Evolutionary conservation across 1,139 yeast species (phyloP).

Genomic region (Lodderomyces orthopsilosis): DNA sequence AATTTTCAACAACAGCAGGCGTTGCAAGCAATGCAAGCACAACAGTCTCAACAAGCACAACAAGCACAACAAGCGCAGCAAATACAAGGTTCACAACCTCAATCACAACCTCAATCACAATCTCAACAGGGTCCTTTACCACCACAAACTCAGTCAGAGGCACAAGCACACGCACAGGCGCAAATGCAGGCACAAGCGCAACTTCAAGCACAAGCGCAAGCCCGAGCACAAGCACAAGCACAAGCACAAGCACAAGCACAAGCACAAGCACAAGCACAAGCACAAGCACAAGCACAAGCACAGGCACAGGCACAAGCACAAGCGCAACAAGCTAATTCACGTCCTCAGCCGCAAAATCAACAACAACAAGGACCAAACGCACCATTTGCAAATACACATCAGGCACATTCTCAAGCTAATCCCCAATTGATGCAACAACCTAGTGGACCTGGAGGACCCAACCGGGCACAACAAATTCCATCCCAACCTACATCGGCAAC

Average conservation of each 20-base stretch:
- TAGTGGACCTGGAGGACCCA: conserved; percentile 8
- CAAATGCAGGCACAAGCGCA: conserved; percentile 7
- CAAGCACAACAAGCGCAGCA: conserved; percentile 10
- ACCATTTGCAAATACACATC: conserved; percentile 11
- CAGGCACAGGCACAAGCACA: conserved; percentile 14
- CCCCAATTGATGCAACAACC: conserved; percentile 10
- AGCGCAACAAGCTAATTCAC: conserved; percentile 14
- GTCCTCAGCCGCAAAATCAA: conserved; percentile 16
- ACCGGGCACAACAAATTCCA: conserved; percentile 13
- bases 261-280: conserved; percentile 4
- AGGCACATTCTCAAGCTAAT: conserved; percentile 21
- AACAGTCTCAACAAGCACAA: conserved; percentile 13
- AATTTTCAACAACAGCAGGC: conserved; percentile 12
- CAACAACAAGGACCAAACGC: conserved; percentile 11
- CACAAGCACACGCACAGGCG: conserved; percentile 14
- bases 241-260: conserved; percentile 6
- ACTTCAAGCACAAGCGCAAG: conserved; percentile 11
- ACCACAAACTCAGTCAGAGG: conserved; percentile 10
- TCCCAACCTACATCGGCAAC: conserved; percentile 20
- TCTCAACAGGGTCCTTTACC: conserved; percentile 1
- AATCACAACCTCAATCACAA: conserved; percentile 8
- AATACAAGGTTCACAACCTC: conserved; percentile 9
- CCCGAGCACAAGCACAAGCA: conserved; percentile 11
- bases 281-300: conserved; percentile 12
- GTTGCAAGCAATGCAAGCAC: conserved; percentile 5